A percentile compares a stretch with the other conserved stretches of the same genome.
Conservation (phyloP, 1,284 basidiomycete genomes). For the Ceratobasidium papillatum region DNA sequence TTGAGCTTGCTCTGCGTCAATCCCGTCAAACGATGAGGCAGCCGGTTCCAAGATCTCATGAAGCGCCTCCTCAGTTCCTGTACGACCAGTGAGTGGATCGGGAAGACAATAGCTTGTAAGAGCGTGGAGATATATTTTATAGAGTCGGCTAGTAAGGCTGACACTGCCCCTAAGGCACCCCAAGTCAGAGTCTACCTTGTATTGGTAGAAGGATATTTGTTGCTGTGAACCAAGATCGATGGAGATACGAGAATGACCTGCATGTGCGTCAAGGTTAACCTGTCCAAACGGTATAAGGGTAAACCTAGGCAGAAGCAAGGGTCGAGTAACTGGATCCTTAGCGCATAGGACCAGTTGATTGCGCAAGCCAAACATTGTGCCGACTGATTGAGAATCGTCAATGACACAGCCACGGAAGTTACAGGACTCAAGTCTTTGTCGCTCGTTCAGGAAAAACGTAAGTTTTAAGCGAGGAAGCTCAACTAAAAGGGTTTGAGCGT, state of each 20-base stretch:
- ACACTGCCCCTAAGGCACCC: too few relatives aligned
- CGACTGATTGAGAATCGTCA: slow-evolving; percentile 48
- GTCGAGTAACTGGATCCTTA: not conserved
- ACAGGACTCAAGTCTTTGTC: slow-evolving; percentile 40
- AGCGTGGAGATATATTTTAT: slow-evolving; percentile 59
- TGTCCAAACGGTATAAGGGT: slow-evolving; percentile 55
- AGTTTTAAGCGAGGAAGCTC: slow-evolving; percentile 44
- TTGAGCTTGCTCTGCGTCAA: slow-evolving; percentile 49
- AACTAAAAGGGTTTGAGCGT: not conserved
- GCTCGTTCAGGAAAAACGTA: slow-evolving; percentile 43
- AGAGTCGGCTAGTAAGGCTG: slow-evolving; percentile 55
- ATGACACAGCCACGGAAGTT: slow-evolving; percentile 47
- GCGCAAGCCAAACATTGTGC: slow-evolving; percentile 48
- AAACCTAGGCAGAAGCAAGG: slow-evolving; percentile 45
- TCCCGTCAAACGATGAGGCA: slow-evolving; percentile 55
- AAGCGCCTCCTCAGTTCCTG: slow-evolving; percentile 60
- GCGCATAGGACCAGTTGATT: slow-evolving; percentile 44
- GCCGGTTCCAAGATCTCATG: slow-evolving; percentile 53
- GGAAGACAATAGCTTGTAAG: slow-evolving; percentile 55
- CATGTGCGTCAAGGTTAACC: slow-evolving; percentile 38
- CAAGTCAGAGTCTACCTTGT: too few relatives aligned
- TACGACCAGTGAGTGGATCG: slow-evolving; percentile 58
- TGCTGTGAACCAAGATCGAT: not conserved
- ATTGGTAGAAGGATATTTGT: slow-evolving; percentile 48
- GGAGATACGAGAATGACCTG: slow-evolving; percentile 39